Evolutionary conservation across 352 stramenopile genomes (phyloP).

Genomic region (Pythium volutum): DNA sequence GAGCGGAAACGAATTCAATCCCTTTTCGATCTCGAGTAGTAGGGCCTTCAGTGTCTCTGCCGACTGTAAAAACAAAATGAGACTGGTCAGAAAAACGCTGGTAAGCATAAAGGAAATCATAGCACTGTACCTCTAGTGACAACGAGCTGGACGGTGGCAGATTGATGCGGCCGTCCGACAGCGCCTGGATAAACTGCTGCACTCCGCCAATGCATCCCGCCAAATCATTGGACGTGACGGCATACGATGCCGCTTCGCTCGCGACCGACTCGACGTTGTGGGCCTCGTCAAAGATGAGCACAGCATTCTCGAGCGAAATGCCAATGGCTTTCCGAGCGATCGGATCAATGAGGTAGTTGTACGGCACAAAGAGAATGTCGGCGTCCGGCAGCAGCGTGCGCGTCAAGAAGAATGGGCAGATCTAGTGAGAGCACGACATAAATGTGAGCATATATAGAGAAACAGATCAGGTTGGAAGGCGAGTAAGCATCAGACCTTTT

Average conservation of each 20-base stretch:
- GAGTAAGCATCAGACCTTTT: conserved; percentile 31
- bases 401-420: conserved; percentile 98
- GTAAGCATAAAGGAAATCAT: not conserved
- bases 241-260: conserved; percentile 95
- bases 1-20: conserved; percentile 71
- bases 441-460: not conserved
- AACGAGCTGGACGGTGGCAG: conserved; percentile 49
- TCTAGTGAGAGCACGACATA: conserved; percentile 37
- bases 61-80: conserved; percentile 35
- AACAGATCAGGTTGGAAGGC: not conserved
- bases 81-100: not conserved
- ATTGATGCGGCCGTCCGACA: conserved; percentile 57
- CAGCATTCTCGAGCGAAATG: conserved; percentile 94
- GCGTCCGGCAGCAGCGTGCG: conserved; percentile 89
- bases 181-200: conserved; percentile 72
- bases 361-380: conserved; percentile 98
- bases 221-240: conserved; percentile 93
- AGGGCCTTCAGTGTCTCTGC: conserved; percentile 75
- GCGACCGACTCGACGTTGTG: conserved; percentile 97
- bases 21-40: conserved; percentile 85
- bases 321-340: conserved; percentile 87
- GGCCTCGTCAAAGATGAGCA: conserved; percentile 99
- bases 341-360: conserved; percentile 99
- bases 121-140: conserved; percentile 48
- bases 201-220: conserved; percentile 93